These are phyloP conservation scores for Sphaerulina vaccinii DNA, from an alignment of 2,329 filamentous ascomycete species.

Conservation along the genomic window DNA sequence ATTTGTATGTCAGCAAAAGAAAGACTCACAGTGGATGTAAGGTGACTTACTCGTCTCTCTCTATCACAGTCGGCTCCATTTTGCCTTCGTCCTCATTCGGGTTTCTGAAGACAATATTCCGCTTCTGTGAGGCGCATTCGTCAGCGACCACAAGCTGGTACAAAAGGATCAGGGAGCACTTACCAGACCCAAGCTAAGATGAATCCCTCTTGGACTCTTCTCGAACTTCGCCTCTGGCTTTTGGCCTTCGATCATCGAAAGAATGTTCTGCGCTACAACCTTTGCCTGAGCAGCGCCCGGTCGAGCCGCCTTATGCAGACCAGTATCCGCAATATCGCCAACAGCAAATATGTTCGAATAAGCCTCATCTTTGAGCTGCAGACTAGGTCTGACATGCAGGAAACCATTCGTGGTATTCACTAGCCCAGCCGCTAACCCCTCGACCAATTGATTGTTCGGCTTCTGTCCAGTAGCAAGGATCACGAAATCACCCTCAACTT, in stretches of 20 bases:
- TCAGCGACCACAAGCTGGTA: not conserved
- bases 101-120: constrained; percentile 23
- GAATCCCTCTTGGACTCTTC: constrained; percentile 16
- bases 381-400: constrained; percentile 52
- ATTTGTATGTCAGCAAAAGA: not conserved
- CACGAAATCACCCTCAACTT: constrained; percentile 54
- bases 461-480: constrained; percentile 61
- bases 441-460: constrained; percentile 55
- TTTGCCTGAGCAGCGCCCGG: constrained; percentile 56
- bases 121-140: constrained; percentile 9
- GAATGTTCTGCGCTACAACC: constrained; percentile 56
- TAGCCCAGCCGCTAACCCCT: constrained; percentile 41
- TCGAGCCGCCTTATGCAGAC: constrained; percentile 54
- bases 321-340: constrained; percentile 61
- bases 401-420: constrained; percentile 28
- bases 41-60: constrained; percentile 20
- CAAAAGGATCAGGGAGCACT: not conserved
- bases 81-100: constrained; percentile 21
- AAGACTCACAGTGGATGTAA: not conserved
- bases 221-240: constrained; percentile 10
- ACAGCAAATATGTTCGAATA: constrained; percentile 59
- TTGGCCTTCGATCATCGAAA: constrained; percentile 43
- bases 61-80: constrained; percentile 16
- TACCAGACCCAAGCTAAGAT: constrained; percentile 22
- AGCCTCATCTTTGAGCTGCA: constrained; percentile 54